These are phyloP conservation scores for Brassica incana DNA, from an alignment of 345 rosid genomes.

Conservation along the genomic window DNA sequence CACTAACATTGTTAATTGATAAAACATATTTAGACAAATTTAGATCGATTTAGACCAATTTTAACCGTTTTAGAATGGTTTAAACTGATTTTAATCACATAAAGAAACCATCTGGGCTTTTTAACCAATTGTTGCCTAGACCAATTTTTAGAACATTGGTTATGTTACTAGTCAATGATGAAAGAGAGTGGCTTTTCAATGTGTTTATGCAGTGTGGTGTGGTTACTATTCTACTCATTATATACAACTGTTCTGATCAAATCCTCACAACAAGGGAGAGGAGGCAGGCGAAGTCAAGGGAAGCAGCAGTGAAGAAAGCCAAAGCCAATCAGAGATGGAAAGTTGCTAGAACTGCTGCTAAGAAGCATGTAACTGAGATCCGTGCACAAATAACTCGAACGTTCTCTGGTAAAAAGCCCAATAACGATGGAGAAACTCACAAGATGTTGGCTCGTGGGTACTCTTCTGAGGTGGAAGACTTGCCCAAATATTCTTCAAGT, in stretches of 20 bases:
- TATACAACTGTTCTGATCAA: slow-evolving; percentile 92
- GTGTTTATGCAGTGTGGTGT: slow-evolving; percentile 66
- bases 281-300: slow-evolving; percentile 77
- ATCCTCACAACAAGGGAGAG: slow-evolving; percentile 72
- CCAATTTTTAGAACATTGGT: too few species aligned
- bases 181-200: neutral
- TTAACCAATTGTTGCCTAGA: too few species aligned
- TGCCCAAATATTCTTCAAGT: slow-evolving; percentile 32
- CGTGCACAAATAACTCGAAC: slow-evolving; percentile 62
- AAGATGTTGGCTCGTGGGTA: slow-evolving; percentile 49
- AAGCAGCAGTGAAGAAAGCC: slow-evolving; percentile 81
- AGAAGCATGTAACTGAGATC: slow-evolving; percentile 66
- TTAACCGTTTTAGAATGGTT: too few species aligned
- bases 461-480: slow-evolving; percentile 41
- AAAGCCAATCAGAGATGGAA: slow-evolving; percentile 82
- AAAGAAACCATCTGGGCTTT: too few species aligned
- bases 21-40: too few species aligned
- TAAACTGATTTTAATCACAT: too few species aligned
- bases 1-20: too few species aligned
- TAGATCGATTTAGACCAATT: too few species aligned
- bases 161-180: neutral
- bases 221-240: slow-evolving; percentile 65
- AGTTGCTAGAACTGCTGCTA: slow-evolving; percentile 66
- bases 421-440: slow-evolving; percentile 38
- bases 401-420: slow-evolving; percentile 52